Base-by-base conservation (phyloP, 768 basidiomycete genomes). In the Strobilomyces confusus region DNA sequence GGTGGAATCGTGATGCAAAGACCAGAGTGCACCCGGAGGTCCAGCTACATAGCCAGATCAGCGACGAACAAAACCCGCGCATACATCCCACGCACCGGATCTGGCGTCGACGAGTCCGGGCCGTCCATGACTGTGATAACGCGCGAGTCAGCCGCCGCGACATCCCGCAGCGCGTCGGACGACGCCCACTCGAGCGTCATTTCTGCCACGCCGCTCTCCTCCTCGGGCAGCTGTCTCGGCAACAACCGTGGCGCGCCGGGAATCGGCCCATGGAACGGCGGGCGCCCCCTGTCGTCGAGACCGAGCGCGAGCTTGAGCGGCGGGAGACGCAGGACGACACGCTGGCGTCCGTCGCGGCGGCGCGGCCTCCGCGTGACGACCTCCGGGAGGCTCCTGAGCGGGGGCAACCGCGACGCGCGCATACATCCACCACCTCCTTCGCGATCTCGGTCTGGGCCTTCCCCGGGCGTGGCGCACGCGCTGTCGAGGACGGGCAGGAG, bases 201-300 rank as follows among this genome's bases (percentile, higher is more conserved):
- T 12, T 60, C 65, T 12, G 61, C 63, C 30, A 58, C 26, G 54
- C 58, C 56, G 25, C 33, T 43, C 1, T 63, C 63, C 2, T 62
- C 65, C 20, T 65, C 64, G 2, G 69, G 69, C 33, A 69, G 42
- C 13, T 64, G 61, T 41, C 17, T 58, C 6, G 69, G 61, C 19
- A 17, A 17, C 47, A 69, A 51, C 23, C 62, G 56, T 12, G 69
- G 68, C n/a, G 69, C 67, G 19, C 59, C 58, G 0, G 68, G 68
- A 1, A 49, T 51, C 6, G 57, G 29, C 0, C 32, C 48, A 0
- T 48, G 45, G 9, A 34, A 47, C 8, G 55, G 52, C 11, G 34
- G 3, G 2, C 8, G 15, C 5, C 17, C 12, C 9, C 19, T 3
- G 29, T 19, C 26, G 20, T 51, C 45, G n/a, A 57, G 20, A 14